Evolutionary conservation across 2,329 filamentous ascomycete genomes (phyloP).

Genomic region (Aspergillus amoenus): DNA sequence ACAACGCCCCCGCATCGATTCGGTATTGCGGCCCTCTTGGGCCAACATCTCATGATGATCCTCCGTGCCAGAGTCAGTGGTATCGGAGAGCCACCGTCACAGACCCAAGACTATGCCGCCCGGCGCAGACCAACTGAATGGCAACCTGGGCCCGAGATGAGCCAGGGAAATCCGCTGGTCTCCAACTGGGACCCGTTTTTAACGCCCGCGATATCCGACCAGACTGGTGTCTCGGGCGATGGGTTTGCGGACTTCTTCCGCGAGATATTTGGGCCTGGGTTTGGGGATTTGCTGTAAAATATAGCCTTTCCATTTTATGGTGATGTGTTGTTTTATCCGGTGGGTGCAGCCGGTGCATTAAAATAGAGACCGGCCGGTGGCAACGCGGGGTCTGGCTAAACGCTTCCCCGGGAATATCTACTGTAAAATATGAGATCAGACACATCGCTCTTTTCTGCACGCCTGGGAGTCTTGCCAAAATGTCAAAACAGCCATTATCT

Average conservation of each 20-base stretch:
- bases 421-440: too few species aligned
- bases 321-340: neutral
- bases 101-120: neutral
- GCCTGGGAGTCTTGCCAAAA: neutral
- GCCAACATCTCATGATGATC: conserved; percentile 29
- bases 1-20: conserved; percentile 29
- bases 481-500: neutral
- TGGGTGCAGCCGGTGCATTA: neutral
- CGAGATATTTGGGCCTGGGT: conserved; percentile 28
- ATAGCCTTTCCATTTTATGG: neutral
- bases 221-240: conserved; percentile 18
- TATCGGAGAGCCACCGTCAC: neutral
- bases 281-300: conserved; percentile 19
- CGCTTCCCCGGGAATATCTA: neutral
- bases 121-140: neutral
- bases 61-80: conserved; percentile 21
- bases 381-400: neutral
- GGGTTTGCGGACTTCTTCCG: conserved; percentile 25
- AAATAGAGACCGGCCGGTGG: neutral
- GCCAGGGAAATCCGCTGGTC: conserved; percentile 2
- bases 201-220: conserved; percentile 12
- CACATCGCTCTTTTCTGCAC: neutral
- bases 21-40: conserved; percentile 30
- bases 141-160: neutral
- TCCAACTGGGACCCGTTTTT: conserved; percentile 25